These are phyloP conservation scores for Torrubiellomyces zombiae DNA, from an alignment of 2,329 filamentous ascomycete species.

Conservation along the genomic window DNA sequence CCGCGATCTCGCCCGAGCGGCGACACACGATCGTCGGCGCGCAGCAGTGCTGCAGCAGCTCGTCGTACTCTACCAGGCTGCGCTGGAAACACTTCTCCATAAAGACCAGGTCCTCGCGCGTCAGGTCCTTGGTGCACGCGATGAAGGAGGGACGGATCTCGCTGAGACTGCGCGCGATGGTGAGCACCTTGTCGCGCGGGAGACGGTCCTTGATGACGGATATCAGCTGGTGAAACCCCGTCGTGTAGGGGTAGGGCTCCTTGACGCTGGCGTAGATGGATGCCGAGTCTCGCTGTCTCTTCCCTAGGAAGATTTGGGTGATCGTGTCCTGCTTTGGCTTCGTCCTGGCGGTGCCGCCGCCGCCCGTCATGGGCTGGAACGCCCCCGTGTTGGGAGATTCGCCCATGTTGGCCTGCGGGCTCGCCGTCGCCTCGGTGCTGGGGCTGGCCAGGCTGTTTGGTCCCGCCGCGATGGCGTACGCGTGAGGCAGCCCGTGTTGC, in stretches of 20 bases:
- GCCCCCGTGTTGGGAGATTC: constrained; percentile 25
- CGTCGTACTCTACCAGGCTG: constrained; percentile 82
- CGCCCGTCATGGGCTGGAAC: constrained; percentile 12
- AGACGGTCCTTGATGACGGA: constrained; percentile 67
- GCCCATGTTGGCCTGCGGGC: constrained; percentile 42
- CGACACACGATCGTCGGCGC: constrained; percentile 86
- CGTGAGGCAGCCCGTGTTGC: constrained; percentile 46
- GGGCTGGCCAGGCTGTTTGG: constrained; percentile 47
- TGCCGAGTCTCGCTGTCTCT: constrained; percentile 56
- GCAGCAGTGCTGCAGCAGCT: constrained; percentile 74
- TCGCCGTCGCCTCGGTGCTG: constrained; percentile 45
- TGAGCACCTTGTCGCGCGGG: constrained; percentile 56
- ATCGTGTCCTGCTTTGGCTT: constrained; percentile 27
- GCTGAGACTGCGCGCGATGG: constrained; percentile 74
- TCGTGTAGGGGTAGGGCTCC: constrained; percentile 81
- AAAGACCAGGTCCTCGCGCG: constrained; percentile 78
- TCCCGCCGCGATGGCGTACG: constrained; percentile 46
- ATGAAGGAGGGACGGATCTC: constrained; percentile 90
- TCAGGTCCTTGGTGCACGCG: constrained; percentile 76
- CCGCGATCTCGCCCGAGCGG: constrained; percentile 85
- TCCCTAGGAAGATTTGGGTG: constrained; percentile 36
- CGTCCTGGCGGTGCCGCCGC: constrained; percentile 15
- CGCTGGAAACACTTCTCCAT: constrained; percentile 97
- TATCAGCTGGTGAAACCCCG: constrained; percentile 77
- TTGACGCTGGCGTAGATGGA: constrained; percentile 79